Evolutionary conservation across 352 stramenopile species (phyloP).

Genomic region (Globisporangium solare): DNA sequence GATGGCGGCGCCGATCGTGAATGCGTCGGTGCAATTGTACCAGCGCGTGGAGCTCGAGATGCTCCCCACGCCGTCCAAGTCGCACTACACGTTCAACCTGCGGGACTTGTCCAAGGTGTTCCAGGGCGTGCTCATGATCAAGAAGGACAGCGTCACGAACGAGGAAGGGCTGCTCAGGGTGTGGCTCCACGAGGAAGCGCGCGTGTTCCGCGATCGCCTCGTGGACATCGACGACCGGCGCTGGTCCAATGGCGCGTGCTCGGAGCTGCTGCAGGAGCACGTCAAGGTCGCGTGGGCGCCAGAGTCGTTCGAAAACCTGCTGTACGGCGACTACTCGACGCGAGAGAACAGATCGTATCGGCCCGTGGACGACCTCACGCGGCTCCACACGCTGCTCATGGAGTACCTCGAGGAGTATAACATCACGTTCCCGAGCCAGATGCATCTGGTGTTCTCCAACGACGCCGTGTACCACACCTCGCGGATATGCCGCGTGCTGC

Average conservation of each 20-base stretch:
- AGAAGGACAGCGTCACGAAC: conserved; percentile 63
- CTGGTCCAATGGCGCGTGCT: conserved; percentile 85
- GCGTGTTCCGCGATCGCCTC: conserved; percentile 91
- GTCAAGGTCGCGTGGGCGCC: conserved; percentile 54
- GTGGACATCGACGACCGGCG: conserved; percentile 80
- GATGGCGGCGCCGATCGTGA: conserved; percentile 78
- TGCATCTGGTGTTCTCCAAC: conserved; percentile 95
- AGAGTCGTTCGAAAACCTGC: conserved; percentile 68
- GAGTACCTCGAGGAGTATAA: conserved; percentile 95
- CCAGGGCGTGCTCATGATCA: conserved; percentile 91
- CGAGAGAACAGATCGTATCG: conserved; percentile 75
- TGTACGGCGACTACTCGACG: conserved; percentile 91
- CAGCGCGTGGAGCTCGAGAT: conserved; percentile 85
- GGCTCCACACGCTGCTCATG: conserved; percentile 73
- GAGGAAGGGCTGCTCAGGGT: conserved; percentile 79
- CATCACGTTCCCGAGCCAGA: conserved; percentile 89
- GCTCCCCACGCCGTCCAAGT: conserved; percentile 89
- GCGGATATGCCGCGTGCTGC: conserved; percentile 89
- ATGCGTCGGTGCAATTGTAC: conserved; percentile 86
- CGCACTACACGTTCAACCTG: conserved; percentile 94
- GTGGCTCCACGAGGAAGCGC: conserved; percentile 90
- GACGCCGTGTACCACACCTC: conserved; percentile 94
- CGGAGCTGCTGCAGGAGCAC: conserved; percentile 68
- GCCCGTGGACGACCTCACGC: conserved; percentile 56
- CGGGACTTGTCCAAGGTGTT: conserved; percentile 93